These are phyloP conservation scores for Tolypocladium guangdongense DNA, from an alignment of 2,329 filamentous ascomycete genomes.

Conservation along the genomic window DNA sequence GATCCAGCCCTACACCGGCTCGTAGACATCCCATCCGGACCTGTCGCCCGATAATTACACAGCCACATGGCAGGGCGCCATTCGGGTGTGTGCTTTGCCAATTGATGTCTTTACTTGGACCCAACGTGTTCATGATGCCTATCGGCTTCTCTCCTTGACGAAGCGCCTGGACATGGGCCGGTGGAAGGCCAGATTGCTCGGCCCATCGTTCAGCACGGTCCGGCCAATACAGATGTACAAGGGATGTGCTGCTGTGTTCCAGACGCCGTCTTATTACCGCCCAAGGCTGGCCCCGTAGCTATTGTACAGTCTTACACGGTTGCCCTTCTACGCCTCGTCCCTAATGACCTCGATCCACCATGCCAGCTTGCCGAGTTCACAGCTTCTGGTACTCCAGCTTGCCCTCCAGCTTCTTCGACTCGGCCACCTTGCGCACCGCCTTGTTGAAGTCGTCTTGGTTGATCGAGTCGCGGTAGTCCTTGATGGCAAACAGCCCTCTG, in stretches of 20 bases:
- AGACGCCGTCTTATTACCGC: neutral
- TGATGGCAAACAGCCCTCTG: conserved; percentile 93
- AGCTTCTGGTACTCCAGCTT: conserved; percentile 97
- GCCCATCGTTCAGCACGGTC: neutral
- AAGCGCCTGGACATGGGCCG: neutral
- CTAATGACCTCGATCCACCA: neutral
- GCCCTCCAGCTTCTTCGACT: conserved; percentile 96
- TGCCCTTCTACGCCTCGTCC: neutral
- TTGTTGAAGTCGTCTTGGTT: conserved; percentile 99
- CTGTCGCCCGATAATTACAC: neutral
- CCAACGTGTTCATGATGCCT: neutral
- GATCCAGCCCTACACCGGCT: neutral
- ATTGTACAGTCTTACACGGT: neutral
- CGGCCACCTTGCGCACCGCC: conserved; percentile 92
- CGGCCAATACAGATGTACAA: neutral
- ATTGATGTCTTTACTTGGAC: too few species aligned
- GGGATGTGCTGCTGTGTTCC: neutral
- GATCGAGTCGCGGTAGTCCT: conserved; percentile 91
- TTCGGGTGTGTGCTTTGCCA: too few species aligned
- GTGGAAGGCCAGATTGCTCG: neutral
- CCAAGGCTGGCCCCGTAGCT: neutral
- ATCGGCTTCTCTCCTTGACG: neutral
- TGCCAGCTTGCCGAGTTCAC: conserved; percentile 29
- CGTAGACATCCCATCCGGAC: neutral
- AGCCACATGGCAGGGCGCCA: neutral